Evolutionary conservation across 306 rosid genomes (phyloP).

Genomic region (Heteromeles arbutifolia): DNA sequence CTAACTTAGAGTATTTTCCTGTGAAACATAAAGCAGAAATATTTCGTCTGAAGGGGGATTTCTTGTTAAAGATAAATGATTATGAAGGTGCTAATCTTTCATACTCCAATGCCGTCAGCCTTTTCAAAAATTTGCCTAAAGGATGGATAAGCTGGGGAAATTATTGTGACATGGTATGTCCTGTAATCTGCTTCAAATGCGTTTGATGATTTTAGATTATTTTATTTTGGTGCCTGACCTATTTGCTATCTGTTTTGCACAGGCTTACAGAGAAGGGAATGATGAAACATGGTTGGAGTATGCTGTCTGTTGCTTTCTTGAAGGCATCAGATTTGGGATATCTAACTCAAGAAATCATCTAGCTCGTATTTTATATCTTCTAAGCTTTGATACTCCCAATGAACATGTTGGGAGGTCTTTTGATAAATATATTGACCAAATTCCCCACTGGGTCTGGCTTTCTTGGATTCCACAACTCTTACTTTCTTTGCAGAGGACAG

Average conservation of each 20-base stretch:
- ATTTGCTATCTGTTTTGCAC: constrained; percentile 17
- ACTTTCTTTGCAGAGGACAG: constrained; percentile 95
- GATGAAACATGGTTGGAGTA: constrained; percentile 97
- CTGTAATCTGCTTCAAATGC: constrained; percentile 12
- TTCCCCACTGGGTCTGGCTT: constrained; percentile 99
- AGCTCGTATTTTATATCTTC: constrained; percentile 94
- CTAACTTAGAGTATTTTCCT: constrained; percentile 93
- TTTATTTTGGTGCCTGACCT: constrained; percentile 17
- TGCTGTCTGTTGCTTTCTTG: constrained; percentile 94
- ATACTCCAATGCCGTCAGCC: constrained; percentile 80
- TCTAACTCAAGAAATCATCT: constrained; percentile 96
- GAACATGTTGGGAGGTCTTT: constrained; percentile 93
- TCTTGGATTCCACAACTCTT: constrained; percentile 99
- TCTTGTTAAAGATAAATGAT: constrained; percentile 71
- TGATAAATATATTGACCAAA: constrained; percentile 83
- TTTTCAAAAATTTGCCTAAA: constrained; percentile 87
- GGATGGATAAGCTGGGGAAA: constrained; percentile 99
- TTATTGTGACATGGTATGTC: constrained; percentile 86
- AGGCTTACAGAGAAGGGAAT: constrained; percentile 85
- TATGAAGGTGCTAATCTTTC: constrained; percentile 70
- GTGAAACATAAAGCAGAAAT: constrained; percentile 92
- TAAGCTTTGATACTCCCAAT: constrained; percentile 86
- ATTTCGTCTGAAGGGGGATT: constrained; percentile 84
- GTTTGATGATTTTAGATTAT: constrained; percentile 1
- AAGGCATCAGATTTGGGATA: constrained; percentile 90